phyloP scores from a whole-genome alignment of 371 early-diverging fungal genomes.

The Zopfochytrium polystomum region DNA sequence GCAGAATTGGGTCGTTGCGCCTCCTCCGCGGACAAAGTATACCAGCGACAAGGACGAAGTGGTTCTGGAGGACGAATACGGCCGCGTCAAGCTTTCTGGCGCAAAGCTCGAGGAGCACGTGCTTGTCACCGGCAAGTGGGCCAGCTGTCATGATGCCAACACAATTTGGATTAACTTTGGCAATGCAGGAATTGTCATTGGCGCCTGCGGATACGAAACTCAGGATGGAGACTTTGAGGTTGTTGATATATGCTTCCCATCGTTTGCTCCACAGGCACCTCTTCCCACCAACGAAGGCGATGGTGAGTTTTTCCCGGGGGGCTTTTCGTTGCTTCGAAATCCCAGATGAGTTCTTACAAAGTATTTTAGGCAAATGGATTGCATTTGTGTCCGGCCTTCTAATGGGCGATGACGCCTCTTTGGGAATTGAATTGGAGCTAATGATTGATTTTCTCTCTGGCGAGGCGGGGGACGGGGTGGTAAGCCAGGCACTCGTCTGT shows the following conservation, averaged over 20 bases:
- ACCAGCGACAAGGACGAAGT: slow-evolving; percentile 58
- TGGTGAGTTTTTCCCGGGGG: neutral
- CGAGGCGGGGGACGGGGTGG: slow-evolving; percentile 30
- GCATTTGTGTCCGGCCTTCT: slow-evolving; percentile 81
- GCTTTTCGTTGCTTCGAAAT: neutral
- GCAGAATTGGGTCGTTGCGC: slow-evolving; percentile 64
- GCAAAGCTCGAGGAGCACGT: slow-evolving; percentile 44
- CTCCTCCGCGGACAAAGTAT: slow-evolving; percentile 66
- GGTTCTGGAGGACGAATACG: slow-evolving; percentile 89
- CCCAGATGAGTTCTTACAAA: neutral
- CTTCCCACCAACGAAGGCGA: slow-evolving; percentile 11
- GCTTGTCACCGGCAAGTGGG: slow-evolving; percentile 62
- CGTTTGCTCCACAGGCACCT: slow-evolving; percentile 58
- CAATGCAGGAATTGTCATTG: slow-evolving; percentile 67
- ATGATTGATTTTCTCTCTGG: slow-evolving; percentile 78
- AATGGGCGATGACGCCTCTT: slow-evolving; percentile 51
- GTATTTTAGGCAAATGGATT: slow-evolving; percentile 61
- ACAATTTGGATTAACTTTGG: neutral
- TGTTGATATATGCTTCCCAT: slow-evolving; percentile 74
- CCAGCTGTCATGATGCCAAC: neutral
- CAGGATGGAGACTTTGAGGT: slow-evolving; percentile 76
- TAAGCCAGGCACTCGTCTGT: neutral
- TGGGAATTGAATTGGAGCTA: slow-evolving; percentile 61
- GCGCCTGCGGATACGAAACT: slow-evolving; percentile 72
- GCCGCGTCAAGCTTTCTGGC: slow-evolving; percentile 69